These are phyloP conservation scores for Nadsonia fulvescens DNA, from an alignment of 805 yeast species.

Conservation along the genomic window DNA sequence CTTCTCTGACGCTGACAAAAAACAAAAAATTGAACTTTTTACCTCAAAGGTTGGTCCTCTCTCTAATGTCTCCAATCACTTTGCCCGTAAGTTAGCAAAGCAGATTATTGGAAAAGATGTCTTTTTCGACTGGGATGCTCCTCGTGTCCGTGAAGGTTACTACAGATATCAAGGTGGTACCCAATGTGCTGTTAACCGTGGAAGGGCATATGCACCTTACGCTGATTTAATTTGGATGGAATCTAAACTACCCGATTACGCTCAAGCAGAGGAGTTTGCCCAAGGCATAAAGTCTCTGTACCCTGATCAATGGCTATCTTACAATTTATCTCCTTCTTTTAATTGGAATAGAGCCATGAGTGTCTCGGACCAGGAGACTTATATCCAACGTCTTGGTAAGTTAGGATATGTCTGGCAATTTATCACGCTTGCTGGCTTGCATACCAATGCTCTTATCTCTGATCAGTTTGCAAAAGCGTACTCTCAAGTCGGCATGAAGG, in stretches of 20 bases:
- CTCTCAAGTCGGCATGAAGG: slow-evolving; percentile 78
- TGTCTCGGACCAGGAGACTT: slow-evolving; percentile 72
- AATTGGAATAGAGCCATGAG: slow-evolving; percentile 95
- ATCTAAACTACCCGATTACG: slow-evolving; percentile 82
- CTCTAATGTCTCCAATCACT: slow-evolving; percentile 55
- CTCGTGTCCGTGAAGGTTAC: slow-evolving; percentile 93
- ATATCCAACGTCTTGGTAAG: slow-evolving; percentile 68
- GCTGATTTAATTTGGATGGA: slow-evolving; percentile 98
- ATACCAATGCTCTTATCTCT: slow-evolving; percentile 83
- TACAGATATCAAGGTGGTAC: slow-evolving; percentile 94
- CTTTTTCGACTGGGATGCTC: slow-evolving; percentile 86
- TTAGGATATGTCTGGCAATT: slow-evolving; percentile 96
- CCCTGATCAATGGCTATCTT: slow-evolving; percentile 92
- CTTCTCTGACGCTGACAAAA: slow-evolving; percentile 37
- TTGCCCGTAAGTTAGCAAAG: slow-evolving; percentile 61
- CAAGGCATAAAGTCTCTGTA: slow-evolving; percentile 64
- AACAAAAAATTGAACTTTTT: slow-evolving; percentile 46
- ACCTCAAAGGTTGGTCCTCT: slow-evolving; percentile 53
- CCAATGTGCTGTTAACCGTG: slow-evolving; percentile 93
- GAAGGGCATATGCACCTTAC: slow-evolving; percentile 85
- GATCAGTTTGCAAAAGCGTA: slow-evolving; percentile 70
- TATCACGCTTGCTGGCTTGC: slow-evolving; percentile 92
- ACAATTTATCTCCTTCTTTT: slow-evolving; percentile 92
- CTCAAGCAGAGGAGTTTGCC: slow-evolving; percentile 88
- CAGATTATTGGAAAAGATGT: slow-evolving; percentile 64